Evolutionary conservation across 768 basidiomycete genomes (phyloP).

Genomic region (Dioszegia crocea): DNA sequence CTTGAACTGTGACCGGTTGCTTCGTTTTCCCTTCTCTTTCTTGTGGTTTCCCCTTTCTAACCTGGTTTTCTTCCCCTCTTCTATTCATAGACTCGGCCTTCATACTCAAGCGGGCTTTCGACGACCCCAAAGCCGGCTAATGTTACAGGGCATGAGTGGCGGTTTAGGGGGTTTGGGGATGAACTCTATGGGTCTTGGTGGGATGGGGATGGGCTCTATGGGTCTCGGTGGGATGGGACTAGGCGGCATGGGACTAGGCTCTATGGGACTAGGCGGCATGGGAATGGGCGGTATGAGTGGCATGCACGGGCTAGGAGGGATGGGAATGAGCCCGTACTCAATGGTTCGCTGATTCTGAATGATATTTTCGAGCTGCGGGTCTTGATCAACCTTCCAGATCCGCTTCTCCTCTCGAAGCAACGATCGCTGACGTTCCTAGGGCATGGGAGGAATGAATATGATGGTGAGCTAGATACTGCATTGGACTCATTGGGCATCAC

Average conservation of each 20-base stretch:
- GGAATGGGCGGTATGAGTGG: slow-evolving; percentile 30
- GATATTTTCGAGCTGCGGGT: too few relatives aligned
- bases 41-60: too few relatives aligned
- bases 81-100: too few relatives aligned
- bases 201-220: neutral
- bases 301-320: slow-evolving; percentile 51
- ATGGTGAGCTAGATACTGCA: neutral
- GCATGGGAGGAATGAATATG: slow-evolving; percentile 28
- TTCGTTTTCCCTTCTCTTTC: neutral
- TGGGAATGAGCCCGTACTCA: slow-evolving; percentile 35
- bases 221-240: slow-evolving; percentile 6
- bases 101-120: too few relatives aligned
- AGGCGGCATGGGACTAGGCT: slow-evolving; percentile 12
- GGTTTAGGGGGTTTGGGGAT: slow-evolving; percentile 49
- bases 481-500: slow-evolving; percentile 14
- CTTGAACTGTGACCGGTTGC: too few relatives aligned
- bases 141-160: neutral
- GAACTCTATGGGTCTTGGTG: slow-evolving; percentile 56
- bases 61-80: too few relatives aligned
- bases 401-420: too few relatives aligned
- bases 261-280: slow-evolving; percentile 23
- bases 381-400: too few relatives aligned
- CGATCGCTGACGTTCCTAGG: too few relatives aligned
- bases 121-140: slow-evolving; percentile 51
- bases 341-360: too few relatives aligned